Percentiles rank a stretch among this genome's conserved stretches.
These are phyloP conservation scores for Galerina marginata DNA, from an alignment of 768 basidiomycete species.

Conservation along the genomic window DNA sequence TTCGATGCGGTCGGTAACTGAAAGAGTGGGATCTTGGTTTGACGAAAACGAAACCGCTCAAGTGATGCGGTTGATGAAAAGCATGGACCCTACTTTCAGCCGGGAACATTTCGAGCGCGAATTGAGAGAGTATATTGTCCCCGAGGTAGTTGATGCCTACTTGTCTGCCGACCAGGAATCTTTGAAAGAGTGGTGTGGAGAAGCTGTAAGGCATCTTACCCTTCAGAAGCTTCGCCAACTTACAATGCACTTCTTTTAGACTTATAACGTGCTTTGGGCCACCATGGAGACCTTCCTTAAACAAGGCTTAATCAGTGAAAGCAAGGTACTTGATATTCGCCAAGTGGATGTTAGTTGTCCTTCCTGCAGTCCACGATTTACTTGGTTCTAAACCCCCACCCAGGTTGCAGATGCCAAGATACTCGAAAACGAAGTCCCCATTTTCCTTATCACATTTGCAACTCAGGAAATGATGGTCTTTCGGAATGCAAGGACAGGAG, in stretches of 20 bases:
- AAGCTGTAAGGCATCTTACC: conserved; percentile 69
- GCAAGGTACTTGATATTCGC: conserved; percentile 94
- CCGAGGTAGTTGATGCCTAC: conserved; percentile 97
- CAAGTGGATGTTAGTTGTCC: conserved; percentile 84
- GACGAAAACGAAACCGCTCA: conserved; percentile 99
- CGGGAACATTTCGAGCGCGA: conserved; percentile 90
- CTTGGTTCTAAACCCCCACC: not conserved
- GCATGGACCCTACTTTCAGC: conserved; percentile 87
- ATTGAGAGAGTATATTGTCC: conserved; percentile 94
- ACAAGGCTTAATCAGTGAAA: conserved; percentile 91
- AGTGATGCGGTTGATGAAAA: conserved; percentile 85
- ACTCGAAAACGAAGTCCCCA: conserved; percentile 87
- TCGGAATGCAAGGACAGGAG: conserved; percentile 87
- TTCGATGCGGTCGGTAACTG: conserved; percentile 81
- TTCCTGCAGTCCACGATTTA: conserved; percentile 30
- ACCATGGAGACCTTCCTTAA: conserved; percentile 94
- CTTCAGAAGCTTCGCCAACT: conserved; percentile 2
- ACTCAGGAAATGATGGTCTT: conserved; percentile 95
- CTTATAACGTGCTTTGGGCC: conserved; percentile 98
- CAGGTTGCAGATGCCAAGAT: conserved; percentile 88
- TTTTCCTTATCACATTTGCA: conserved; percentile 89
- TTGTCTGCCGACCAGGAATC: conserved; percentile 87
- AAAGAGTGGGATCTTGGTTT: conserved; percentile 87
- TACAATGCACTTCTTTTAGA: conserved; percentile 48
- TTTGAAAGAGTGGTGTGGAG: conserved; percentile 90